phyloP scores from a whole-genome alignment of 495 filamentous ascomycete species.

The Hamigera avellanea region DNA sequence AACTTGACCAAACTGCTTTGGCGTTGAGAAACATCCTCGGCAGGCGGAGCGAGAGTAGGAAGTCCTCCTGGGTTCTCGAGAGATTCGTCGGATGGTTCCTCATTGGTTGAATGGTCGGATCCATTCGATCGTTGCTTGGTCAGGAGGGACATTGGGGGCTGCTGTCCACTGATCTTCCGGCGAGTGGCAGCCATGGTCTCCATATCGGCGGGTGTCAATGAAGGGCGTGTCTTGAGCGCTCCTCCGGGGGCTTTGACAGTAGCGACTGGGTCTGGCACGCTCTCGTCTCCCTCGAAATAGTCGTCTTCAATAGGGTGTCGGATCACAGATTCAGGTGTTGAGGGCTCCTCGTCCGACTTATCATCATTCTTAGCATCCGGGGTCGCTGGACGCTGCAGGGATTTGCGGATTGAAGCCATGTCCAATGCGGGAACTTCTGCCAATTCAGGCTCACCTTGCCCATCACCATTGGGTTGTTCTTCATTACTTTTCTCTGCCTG shows the following conservation, averaged over 20 bases:
- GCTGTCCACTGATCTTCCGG: constrained; percentile 67
- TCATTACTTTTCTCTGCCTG: constrained; percentile 3
- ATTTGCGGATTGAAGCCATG: constrained; percentile 40
- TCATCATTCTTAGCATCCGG: constrained; percentile 45
- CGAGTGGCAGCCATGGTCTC: constrained; percentile 79
- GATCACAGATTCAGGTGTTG: constrained; percentile 91
- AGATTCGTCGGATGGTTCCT: constrained; percentile 18
- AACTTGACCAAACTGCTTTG: constrained; percentile 46
- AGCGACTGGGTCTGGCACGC: constrained; percentile 71
- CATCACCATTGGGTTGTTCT: constrained; percentile 4
- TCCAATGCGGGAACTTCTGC: constrained; percentile 11
- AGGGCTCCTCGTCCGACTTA: constrained; percentile 49
- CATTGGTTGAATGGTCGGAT: constrained; percentile 11
- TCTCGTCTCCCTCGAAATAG: constrained; percentile 17
- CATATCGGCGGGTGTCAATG: constrained; percentile 74
- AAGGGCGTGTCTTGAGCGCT: constrained; percentile 82
- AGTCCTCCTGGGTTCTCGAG: constrained; percentile 3
- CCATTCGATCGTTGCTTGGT: constrained; percentile 24
- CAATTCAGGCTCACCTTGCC: constrained; percentile 9
- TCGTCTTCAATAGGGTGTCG: constrained; percentile 51
- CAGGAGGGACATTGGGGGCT: constrained; percentile 43
- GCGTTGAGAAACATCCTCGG: constrained; percentile 23
- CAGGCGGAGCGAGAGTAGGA: constrained; percentile 8
- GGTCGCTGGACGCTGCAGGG: constrained; percentile 47
- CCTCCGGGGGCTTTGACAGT: constrained; percentile 85